Evolutionary conservation across 345 rosid species (phyloP).

Genomic region (Carallia pectinifolia): DNA sequence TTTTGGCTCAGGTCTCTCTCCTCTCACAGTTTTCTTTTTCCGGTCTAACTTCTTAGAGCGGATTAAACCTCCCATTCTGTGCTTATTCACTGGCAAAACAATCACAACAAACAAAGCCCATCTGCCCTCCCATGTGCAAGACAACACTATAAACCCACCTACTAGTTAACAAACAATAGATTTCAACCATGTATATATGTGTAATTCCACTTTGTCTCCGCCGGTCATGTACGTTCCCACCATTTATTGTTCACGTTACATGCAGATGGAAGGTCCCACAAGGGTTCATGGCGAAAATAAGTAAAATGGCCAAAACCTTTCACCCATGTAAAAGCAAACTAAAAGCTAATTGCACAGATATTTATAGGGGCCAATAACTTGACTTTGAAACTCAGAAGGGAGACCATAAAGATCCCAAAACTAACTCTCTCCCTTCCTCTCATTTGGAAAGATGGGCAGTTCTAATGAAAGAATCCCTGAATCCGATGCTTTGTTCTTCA

Average conservation of each 20-base stretch:
- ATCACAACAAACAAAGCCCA: constrained; percentile 7
- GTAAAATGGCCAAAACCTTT: constrained; percentile 8
- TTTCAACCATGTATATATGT: neutral
- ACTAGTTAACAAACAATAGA: neutral
- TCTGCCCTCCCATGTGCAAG: neutral
- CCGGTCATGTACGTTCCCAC: neutral
- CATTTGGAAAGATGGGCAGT: constrained; percentile 10
- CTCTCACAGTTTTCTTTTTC: too few species aligned
- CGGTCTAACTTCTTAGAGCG: too few species aligned
- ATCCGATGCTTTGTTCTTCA: constrained; percentile 43
- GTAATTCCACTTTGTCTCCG: constrained; percentile 8
- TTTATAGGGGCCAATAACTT: constrained; percentile 69
- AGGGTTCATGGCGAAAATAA: neutral
- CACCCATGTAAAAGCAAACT: constrained; percentile 53
- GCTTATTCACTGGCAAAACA: neutral
- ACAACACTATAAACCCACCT: neutral
- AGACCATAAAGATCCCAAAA: constrained; percentile 58
- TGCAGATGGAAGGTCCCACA: too few species aligned
- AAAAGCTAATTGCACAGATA: constrained; percentile 38
- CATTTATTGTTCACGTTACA: too few species aligned
- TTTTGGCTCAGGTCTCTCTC: neutral
- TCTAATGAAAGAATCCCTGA: constrained; percentile 2
- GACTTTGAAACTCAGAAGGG: constrained; percentile 31
- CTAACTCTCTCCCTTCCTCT: constrained; percentile 21
- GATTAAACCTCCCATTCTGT: too few species aligned